Percentiles rank a stretch among this genome's conserved stretches.
These are phyloP conservation scores for Aspergillus fijiensis DNA, from an alignment of 2,329 filamentous ascomycete genomes.

Conservation along the genomic window DNA sequence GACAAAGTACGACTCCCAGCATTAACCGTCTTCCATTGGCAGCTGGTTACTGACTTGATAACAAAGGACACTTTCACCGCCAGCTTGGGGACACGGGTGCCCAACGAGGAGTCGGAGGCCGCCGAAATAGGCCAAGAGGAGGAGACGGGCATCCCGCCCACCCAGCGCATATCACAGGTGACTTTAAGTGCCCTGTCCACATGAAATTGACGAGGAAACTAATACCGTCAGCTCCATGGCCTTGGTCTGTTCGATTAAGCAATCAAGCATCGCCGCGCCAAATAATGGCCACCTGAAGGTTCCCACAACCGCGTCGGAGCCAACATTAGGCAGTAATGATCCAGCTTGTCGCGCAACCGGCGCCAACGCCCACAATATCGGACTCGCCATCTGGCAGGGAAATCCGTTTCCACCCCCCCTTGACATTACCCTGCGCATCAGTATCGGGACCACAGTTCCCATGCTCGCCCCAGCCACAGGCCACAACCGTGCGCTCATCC, in stretches of 20 bases:
- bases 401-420: constrained; percentile 67
- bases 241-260: constrained; percentile 47
- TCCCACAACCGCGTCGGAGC: background rate
- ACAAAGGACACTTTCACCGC: constrained; percentile 32
- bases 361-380: constrained; percentile 64
- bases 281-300: background rate
- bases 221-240: constrained; percentile 33
- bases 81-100: constrained; percentile 30
- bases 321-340: constrained; percentile 46
- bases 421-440: constrained; percentile 64
- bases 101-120: constrained; percentile 34
- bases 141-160: constrained; percentile 47
- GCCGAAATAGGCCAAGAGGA: constrained; percentile 26
- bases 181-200: constrained; percentile 6
- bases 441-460: constrained; percentile 81
- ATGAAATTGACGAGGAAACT: constrained; percentile 14
- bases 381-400: constrained; percentile 54
- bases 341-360: constrained; percentile 92
- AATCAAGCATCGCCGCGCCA: background rate
- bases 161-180: constrained; percentile 52
- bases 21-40: background rate
- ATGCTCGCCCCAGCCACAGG: constrained; percentile 98
- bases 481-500: constrained; percentile 63
- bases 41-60: background rate
- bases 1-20: constrained; percentile 41